A percentile compares a stretch with the other conserved stretches of the same genome.
Conservation (phyloP, 2,329 filamentous ascomycete species). For the Capronia coronata region DNA sequence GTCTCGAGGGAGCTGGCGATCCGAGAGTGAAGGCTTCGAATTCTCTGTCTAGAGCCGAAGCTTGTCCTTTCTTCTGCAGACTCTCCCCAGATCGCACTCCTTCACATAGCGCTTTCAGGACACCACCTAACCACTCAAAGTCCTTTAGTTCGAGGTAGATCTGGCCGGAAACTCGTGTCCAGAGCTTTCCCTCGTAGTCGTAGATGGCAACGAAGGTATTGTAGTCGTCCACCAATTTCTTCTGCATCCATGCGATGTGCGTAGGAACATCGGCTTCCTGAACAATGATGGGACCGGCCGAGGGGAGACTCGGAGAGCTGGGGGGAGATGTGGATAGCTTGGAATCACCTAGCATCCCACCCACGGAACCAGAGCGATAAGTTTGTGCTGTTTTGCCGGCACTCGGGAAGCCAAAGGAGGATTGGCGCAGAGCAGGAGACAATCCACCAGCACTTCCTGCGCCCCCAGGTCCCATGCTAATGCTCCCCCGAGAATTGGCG, state of each 20-base stretch:
- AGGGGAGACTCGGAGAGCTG: conserved; percentile 15
- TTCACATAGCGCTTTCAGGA: conserved; percentile 53
- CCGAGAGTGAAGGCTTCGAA: conserved; percentile 12
- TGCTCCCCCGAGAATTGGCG: conserved; percentile 27
- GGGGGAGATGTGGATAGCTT: conserved; percentile 15
- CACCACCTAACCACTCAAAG: conserved; percentile 62
- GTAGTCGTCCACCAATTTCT: conserved; percentile 51
- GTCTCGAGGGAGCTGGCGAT: conserved; percentile 12
- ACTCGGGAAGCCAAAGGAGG: conserved; percentile 24
- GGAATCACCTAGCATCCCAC: conserved; percentile 10
- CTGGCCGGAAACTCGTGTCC: conserved; percentile 70
- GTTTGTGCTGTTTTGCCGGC: conserved; percentile 5
- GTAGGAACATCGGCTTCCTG: conserved; percentile 35
- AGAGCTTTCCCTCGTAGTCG: conserved; percentile 56
- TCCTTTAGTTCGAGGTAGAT: conserved; percentile 75
- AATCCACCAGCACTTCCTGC: conserved; percentile 28
- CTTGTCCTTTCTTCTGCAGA: conserved; percentile 15
- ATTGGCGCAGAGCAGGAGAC: conserved; percentile 23
- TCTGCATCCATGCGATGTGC: conserved; percentile 54
- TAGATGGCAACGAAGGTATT: conserved; percentile 66
- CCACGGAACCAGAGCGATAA: conserved; percentile 7
- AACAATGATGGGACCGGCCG: conserved; percentile 21
- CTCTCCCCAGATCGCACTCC: conserved; percentile 35
- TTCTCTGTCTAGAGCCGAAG: conserved; percentile 7
- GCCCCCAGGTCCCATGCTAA: conserved; percentile 27